Percentiles rank a stretch among this genome's conserved stretches.
Conservation (phyloP, 2,329 filamentous ascomycete species). For the Didymellaceae sp. region DNA sequence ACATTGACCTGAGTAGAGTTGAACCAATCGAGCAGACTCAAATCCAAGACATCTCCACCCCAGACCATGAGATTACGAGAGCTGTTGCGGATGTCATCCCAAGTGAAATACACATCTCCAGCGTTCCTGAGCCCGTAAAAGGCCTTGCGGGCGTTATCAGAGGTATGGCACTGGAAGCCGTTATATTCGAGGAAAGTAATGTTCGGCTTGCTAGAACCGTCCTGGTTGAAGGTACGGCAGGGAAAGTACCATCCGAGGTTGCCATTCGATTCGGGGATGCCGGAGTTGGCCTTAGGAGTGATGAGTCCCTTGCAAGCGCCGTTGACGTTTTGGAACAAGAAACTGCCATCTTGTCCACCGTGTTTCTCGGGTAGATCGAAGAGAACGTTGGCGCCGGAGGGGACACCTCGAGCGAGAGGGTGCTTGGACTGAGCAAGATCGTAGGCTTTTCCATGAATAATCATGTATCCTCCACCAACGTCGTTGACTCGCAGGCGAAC, state of each 20-base stretch:
- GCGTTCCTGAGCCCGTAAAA: conserved; percentile 76
- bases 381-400: conserved; percentile 76
- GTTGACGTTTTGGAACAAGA: conserved; percentile 98
- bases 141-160: conserved; percentile 66
- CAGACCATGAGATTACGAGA: conserved; percentile 93
- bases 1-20: conserved; percentile 79
- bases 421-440: conserved; percentile 80
- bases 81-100: conserved; percentile 89
- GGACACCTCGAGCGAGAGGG: conserved; percentile 79
- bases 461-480: conserved; percentile 85
- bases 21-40: conserved; percentile 90
- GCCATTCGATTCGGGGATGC: conserved; percentile 71
- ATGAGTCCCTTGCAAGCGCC: conserved; percentile 94
- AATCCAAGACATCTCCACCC: conserved; percentile 89
- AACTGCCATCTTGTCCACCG: conserved; percentile 91
- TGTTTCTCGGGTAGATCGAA: conserved; percentile 84
- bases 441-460: conserved; percentile 92
- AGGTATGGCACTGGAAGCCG: conserved; percentile 90
- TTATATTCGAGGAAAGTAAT: conserved; percentile 75
- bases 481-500: conserved; percentile 79
- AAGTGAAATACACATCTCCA: conserved; percentile 94
- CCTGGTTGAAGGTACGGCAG: conserved; percentile 89
- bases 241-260: conserved; percentile 97
- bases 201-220: conserved; percentile 83
- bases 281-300: conserved; percentile 71